Base-by-base conservation (phyloP, 2,329 filamentous ascomycete genomes). In the Tolypocladium endophyticum region DNA sequence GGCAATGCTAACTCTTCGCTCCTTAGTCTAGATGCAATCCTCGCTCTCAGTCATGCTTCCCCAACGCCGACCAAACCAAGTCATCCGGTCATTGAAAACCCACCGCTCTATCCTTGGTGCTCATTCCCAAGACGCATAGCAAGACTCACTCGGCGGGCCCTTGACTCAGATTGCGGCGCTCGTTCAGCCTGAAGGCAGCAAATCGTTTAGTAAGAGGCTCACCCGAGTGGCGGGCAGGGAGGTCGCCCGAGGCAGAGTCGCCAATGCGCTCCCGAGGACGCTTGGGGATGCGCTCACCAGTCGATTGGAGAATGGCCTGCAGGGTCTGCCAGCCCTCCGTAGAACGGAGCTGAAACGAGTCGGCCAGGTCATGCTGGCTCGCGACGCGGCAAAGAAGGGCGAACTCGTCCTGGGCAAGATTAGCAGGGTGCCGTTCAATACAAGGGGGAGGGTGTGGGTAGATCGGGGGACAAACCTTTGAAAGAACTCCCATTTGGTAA, bases 281-380 rank as follows among this genome's bases (percentile, higher is more conserved):
- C 82, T 94, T 95, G 76, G 87, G 87, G 84, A 88, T 85, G 85
- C 88, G 88, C 89, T 96, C 92, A 96, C 92, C 91, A 83, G 90
- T 92, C 85, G 92, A 89, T 86, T 94, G 86, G 78, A 97, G 84
- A 73, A 99, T 96, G 74, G 89, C 88, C 76, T 93, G 83, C 71
- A 99, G 82, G 61, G 91, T 97, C 74, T 92, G 89, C 94, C 94
- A 99, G 70, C 94, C 94, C 71, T 88, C 83, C 68, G 89, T 92
- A 68, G 91, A 88, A 75, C 92, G 85, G 67, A 99, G 83, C 71
- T 94, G 87, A 71, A 91, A 87, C 62, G 87, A 87, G 67, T 95
- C 89, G 62, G 87, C 84, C 60, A 90, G 82, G 73, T 96, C 89
- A 71, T 93, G 89, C 61, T 85, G 84, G 52, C 86, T 88, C 30